Base-by-base conservation (phyloP, 2,329 filamentous ascomycete genomes). In the Fusarium agapanthi region DNA sequence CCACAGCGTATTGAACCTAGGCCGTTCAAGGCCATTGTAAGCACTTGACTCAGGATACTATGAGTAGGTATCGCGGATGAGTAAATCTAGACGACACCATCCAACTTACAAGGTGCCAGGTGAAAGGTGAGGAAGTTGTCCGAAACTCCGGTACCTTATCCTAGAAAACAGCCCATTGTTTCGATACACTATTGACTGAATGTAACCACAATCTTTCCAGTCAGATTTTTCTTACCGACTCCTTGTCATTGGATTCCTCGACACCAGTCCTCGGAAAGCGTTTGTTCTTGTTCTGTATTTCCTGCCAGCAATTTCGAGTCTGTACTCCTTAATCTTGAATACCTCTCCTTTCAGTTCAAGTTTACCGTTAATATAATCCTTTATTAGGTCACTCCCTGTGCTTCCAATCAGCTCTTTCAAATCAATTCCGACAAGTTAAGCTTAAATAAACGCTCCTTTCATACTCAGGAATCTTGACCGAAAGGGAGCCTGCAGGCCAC, bases 51-150 rank as follows among this genome's bases (percentile, higher is more conserved):
- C 9, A 28, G 15, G 32, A 26, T 57, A 13, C 20, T n/a, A 30
- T 55, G 37, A 62, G n/a, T 40, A n/a, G 35, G 14, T 24, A 57
- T 57, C 34, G 7, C 22, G 5, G 30, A 24, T 26, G 14, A 43
- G 37, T 16, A 45, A 58, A 57, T 11, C 15, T 22, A 34, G 41
- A 41, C 32, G 26, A 41, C 53, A 60, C 40, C 48, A 43, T 53
- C 44, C 45, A 43, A 24, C 35, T 47, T 58, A 54, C 50, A 54
- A 54, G 50, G 20, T 16, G 15, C 15, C 11, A 43, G 30, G 20
- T 44, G 10, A 5, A 37, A 54, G 35, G 10, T 50, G 26, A 60
- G 48, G 60, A 73, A 69, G 61, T 70, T 70, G 51, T 22, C 60
- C 56, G 43, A 58, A 37, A 18, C 24, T 28, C 55, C 35, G 35